Evolutionary conservation across 2,329 filamentous ascomycete species (phyloP).

Genomic region (Xylaria arbuscula): DNA sequence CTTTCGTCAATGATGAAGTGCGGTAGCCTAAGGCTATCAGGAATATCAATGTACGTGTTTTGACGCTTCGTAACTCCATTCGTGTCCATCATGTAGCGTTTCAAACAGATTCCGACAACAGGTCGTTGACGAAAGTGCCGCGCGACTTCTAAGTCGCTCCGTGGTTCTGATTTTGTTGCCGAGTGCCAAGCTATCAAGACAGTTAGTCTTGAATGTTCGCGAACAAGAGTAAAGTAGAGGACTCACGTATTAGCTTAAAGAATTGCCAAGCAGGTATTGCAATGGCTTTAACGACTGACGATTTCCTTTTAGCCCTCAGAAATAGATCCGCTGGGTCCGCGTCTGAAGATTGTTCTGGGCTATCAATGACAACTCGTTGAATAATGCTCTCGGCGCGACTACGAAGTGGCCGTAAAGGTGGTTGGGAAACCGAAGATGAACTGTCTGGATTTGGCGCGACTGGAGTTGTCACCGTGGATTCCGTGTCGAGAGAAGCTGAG

Average conservation of each 20-base stretch:
- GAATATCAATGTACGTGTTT: conserved; percentile 90
- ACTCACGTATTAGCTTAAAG: conserved; percentile 88
- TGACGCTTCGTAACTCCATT: conserved; percentile 76
- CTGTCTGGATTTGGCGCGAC: neutral
- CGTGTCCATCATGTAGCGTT: conserved; percentile 83
- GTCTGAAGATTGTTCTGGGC: conserved; percentile 57
- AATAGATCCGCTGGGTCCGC: conserved; percentile 56
- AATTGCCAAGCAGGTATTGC: conserved; percentile 98
- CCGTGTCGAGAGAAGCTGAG: conserved; percentile 29
- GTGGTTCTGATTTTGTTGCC: conserved; percentile 61
- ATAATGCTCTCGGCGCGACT: conserved; percentile 67
- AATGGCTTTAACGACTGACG: conserved; percentile 78
- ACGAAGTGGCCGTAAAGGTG: conserved; percentile 48
- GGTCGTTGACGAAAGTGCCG: conserved; percentile 87
- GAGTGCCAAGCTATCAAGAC: conserved; percentile 81
- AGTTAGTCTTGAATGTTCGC: conserved; percentile 49
- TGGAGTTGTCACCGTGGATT: conserved; percentile 23
- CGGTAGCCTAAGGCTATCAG: conserved; percentile 80
- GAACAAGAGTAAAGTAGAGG: conserved; percentile 25
- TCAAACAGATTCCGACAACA: conserved; percentile 91
- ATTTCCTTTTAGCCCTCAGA: conserved; percentile 58
- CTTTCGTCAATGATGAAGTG: conserved; percentile 89
- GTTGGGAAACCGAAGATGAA: conserved; percentile 34
- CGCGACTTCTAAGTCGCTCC: conserved; percentile 82
- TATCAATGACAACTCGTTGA: conserved; percentile 67